Conservation (phyloP, 2,329 filamentous ascomycete genomes). For the Aaosphaeria arxii region DNA sequence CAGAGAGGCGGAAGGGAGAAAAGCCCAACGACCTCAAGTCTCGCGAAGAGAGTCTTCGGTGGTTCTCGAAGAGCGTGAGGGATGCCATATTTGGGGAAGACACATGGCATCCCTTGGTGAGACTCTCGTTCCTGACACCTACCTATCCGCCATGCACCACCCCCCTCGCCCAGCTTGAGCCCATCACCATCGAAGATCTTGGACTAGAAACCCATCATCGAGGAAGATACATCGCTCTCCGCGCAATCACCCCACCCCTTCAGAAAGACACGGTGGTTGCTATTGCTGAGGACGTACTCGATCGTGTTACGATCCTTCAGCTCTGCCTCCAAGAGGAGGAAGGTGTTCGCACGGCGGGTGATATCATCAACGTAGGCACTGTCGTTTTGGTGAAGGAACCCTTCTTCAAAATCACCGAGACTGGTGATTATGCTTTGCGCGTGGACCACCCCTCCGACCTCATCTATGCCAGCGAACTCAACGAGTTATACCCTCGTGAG, state of each 20-base stretch:
- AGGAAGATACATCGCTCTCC: slow-evolving; percentile 32
- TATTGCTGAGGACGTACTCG: slow-evolving; percentile 6
- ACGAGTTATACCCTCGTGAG: slow-evolving; percentile 27
- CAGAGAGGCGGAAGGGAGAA: slow-evolving; percentile 8
- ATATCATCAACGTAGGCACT: slow-evolving; percentile 29
- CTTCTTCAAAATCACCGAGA: slow-evolving; percentile 45
- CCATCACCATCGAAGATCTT: slow-evolving; percentile 34
- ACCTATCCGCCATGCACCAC: slow-evolving; percentile 21
- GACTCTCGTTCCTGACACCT: slow-evolving; percentile 14
- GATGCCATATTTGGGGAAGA: background rate
- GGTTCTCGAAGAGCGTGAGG: slow-evolving; percentile 9
- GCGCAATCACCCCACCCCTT: slow-evolving; percentile 23
- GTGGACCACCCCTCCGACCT: slow-evolving; percentile 56
- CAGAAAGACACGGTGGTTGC: slow-evolving; percentile 21
- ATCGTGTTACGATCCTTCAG: slow-evolving; percentile 6
- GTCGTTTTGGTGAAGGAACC: slow-evolving; percentile 54
- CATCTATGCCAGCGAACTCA: slow-evolving; percentile 42
- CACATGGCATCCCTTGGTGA: slow-evolving; percentile 1
- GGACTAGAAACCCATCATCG: slow-evolving; percentile 41
- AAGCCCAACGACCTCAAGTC: slow-evolving; percentile 9
- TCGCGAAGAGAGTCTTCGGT: slow-evolving; percentile 5
- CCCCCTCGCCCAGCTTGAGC: slow-evolving; percentile 12
- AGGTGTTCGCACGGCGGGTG: slow-evolving; percentile 15
- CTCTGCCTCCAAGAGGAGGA: slow-evolving; percentile 34
- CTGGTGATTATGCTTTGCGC: slow-evolving; percentile 45